Evolutionary conservation across 139 green algal genomes (phyloP).

Genomic region (Astrephomene gubernaculifera): DNA sequence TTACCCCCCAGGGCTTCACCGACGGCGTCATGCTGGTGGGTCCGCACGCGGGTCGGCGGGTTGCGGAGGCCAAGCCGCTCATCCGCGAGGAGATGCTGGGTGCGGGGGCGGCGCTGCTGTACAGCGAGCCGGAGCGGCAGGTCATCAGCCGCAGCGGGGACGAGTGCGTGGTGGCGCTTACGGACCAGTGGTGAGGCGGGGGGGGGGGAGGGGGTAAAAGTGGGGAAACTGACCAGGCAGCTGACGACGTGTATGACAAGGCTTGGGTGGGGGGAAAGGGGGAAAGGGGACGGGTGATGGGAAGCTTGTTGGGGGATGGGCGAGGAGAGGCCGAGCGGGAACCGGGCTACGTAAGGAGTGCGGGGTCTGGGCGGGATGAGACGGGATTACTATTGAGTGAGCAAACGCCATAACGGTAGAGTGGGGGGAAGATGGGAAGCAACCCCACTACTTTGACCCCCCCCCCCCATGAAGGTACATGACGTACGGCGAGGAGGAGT

Average conservation of each 20-base stretch:
- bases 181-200: slow-evolving; percentile 93
- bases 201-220: slow-evolving; percentile 61
- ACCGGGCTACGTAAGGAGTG: too few relatives aligned
- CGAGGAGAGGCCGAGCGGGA: too few relatives aligned
- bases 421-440: too few relatives aligned
- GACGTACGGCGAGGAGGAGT: slow-evolving; percentile 92
- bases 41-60: slow-evolving; percentile 84
- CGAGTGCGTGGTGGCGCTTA: slow-evolving; percentile 98
- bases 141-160: slow-evolving; percentile 93
- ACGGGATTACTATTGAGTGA: too few relatives aligned
- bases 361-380: too few relatives aligned
- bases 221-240: too few relatives aligned
- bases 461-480: slow-evolving; percentile 78
- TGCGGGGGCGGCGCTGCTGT: slow-evolving; percentile 81
- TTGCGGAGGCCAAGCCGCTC: slow-evolving; percentile 88
- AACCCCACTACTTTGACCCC: too few relatives aligned
- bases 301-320: too few relatives aligned
- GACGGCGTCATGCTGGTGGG: slow-evolving; percentile 95
- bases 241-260: too few relatives aligned
- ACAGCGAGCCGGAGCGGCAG: slow-evolving; percentile 76
- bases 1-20: slow-evolving; percentile 90
- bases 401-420: too few relatives aligned
- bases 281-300: too few relatives aligned
- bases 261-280: too few relatives aligned
- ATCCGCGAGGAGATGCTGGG: slow-evolving; percentile 91